Percentiles rank a stretch among this genome's conserved stretches.
These are phyloP conservation scores for Petunia hybrid DNA, from an alignment of 305 asterid genomes.

Conservation along the genomic window DNA sequence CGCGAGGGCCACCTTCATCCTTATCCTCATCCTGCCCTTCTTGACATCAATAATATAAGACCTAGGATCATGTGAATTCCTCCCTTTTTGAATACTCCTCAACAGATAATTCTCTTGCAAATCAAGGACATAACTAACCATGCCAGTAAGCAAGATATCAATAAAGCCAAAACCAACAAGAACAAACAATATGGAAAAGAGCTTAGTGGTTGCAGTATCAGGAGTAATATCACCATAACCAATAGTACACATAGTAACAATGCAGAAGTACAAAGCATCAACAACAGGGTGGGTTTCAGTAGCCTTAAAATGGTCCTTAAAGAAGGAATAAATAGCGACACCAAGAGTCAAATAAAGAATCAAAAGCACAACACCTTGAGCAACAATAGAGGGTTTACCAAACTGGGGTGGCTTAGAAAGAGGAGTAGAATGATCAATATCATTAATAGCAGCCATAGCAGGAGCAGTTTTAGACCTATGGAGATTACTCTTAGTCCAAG, in stretches of 20 bases:
- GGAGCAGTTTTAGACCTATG: conserved; percentile 61
- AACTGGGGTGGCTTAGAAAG: conserved; percentile 57
- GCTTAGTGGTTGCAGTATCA: conserved; percentile 63
- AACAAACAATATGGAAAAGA: conserved; percentile 83
- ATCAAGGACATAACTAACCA: conserved; percentile 94
- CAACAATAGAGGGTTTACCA: conserved; percentile 57
- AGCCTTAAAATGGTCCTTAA: conserved; percentile 63
- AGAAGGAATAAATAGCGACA: conserved; percentile 66
- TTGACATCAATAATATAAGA: conserved; percentile 82
- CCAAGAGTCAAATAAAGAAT: conserved; percentile 75
- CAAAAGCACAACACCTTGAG: conserved; percentile 74
- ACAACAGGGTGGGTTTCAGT: conserved; percentile 81
- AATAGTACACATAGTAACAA: conserved; percentile 97
- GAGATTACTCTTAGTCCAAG: conserved; percentile 46
- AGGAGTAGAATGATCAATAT: conserved; percentile 32
- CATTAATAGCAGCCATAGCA: conserved; percentile 53
- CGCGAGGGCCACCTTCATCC: conserved; percentile 91
- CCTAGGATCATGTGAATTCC: conserved; percentile 59
- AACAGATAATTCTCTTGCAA: conserved; percentile 85
- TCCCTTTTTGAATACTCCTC: conserved; percentile 60
- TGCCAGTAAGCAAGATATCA: conserved; percentile 83
- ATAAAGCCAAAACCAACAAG: conserved; percentile 94
- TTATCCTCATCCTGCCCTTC: conserved; percentile 97
- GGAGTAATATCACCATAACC: conserved; percentile 98
- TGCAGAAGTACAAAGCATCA: conserved; percentile 93